Evolutionary conservation across 352 stramenopile genomes (phyloP).

Genomic region (Globisporangium carolinianum): DNA sequence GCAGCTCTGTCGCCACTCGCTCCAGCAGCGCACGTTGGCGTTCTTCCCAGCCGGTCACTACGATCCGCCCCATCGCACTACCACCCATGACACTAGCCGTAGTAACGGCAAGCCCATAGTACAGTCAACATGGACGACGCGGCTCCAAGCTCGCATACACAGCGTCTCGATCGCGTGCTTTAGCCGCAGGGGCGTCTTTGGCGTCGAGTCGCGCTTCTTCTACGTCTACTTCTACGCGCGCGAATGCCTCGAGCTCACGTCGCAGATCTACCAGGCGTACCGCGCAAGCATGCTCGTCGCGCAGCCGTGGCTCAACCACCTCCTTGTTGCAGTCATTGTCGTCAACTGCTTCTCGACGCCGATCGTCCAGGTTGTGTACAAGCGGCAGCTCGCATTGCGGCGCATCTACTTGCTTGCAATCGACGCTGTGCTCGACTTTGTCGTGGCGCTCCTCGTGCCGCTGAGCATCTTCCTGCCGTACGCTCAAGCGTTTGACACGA

Average conservation of each 20-base stretch:
- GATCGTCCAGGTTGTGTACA: conserved; percentile 8
- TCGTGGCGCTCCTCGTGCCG: conserved; percentile 9
- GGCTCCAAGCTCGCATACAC: conserved; percentile 2
- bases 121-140: not conserved
- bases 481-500: conserved; percentile 4
- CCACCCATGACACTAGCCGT: too few species aligned
- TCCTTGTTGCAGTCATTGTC: conserved; percentile 34
- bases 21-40: conserved; percentile 14
- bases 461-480: conserved; percentile 15
- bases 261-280: conserved; percentile 39
- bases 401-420: conserved; percentile 6
- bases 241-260: conserved; percentile 35
- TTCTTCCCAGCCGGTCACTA: conserved; percentile 11
- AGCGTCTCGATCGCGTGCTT: conserved; percentile 4
- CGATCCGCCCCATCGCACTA: not conserved
- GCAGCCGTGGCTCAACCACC: conserved; percentile 40
- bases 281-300: conserved; percentile 33
- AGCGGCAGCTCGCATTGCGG: conserved; percentile 2
- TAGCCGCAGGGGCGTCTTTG: conserved; percentile 19
- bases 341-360: conserved; percentile 16
- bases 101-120: not conserved
- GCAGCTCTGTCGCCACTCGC: conserved; percentile 12
- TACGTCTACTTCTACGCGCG: conserved; percentile 23
- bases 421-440: conserved; percentile 12
- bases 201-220: conserved; percentile 27